A percentile compares a stretch with the other conserved stretches of the same genome.
These are phyloP conservation scores for Colletotrichum graminicola DNA, from an alignment of 2,329 filamentous ascomycete species.

Conservation along the genomic window DNA sequence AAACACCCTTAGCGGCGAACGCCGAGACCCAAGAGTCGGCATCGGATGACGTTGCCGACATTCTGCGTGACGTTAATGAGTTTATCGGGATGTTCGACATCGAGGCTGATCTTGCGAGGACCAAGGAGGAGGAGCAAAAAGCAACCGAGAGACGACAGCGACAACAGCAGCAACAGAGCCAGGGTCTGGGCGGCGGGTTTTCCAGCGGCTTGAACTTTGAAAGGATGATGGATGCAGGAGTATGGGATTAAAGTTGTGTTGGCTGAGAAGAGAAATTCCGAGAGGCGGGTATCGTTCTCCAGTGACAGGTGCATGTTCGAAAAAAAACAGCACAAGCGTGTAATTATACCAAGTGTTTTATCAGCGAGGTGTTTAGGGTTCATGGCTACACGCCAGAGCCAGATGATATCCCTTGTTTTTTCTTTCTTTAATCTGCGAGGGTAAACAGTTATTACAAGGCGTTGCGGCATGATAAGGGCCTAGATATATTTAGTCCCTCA, in stretches of 20 bases:
- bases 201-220: neutral
- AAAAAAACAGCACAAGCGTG: neutral
- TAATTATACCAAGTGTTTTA: neutral
- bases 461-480: neutral
- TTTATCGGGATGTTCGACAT: constrained; percentile 57
- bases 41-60: constrained; percentile 59
- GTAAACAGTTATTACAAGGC: neutral
- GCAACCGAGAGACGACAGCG: neutral
- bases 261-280: neutral
- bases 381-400: neutral
- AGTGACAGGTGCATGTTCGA: neutral
- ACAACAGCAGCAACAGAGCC: neutral
- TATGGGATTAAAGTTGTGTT: constrained; percentile 17
- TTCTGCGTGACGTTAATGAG: constrained; percentile 60
- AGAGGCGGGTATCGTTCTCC: neutral
- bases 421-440: neutral
- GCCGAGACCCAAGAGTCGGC: constrained; percentile 41
- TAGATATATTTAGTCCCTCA: neutral
- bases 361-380: constrained; percentile 20
- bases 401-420: constrained; percentile 1
- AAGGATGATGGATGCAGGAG: constrained; percentile 25
- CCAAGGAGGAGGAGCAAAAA: constrained; percentile 29
- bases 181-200: neutral
- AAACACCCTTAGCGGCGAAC: constrained; percentile 15
- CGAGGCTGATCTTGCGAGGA: constrained; percentile 47